Conservation (phyloP, 2,329 filamentous ascomycete genomes). For the Dothideomycetidae sp. region DNA sequence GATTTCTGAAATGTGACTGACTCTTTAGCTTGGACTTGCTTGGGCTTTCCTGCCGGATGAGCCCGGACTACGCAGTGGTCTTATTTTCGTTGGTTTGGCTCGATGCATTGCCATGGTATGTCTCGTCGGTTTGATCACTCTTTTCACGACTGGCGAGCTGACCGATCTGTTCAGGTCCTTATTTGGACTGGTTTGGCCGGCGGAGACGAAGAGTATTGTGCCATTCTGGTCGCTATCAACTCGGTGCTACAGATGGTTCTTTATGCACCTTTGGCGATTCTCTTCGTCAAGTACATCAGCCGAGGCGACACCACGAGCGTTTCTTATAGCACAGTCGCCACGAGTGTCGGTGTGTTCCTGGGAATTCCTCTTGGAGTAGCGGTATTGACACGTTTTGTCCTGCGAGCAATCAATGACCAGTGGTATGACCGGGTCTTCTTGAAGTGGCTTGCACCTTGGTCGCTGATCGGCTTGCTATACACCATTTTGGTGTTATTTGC, state of each 20-base stretch:
- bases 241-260: slow-evolving; percentile 35
- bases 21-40: slow-evolving; percentile 37
- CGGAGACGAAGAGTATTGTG: slow-evolving; percentile 70
- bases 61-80: slow-evolving; percentile 39
- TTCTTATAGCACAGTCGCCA: slow-evolving; percentile 55
- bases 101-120: slow-evolving; percentile 77
- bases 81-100: slow-evolving; percentile 71
- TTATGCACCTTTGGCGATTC: slow-evolving; percentile 33
- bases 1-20: background rate
- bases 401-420: slow-evolving; percentile 42
- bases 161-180: slow-evolving; percentile 39
- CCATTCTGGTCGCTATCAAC: slow-evolving; percentile 39
- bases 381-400: slow-evolving; percentile 53
- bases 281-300: slow-evolving; percentile 53
- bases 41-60: slow-evolving; percentile 46
- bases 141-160: too few species aligned
- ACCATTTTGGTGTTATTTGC: slow-evolving; percentile 79
- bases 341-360: slow-evolving; percentile 70
- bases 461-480: slow-evolving; percentile 69
- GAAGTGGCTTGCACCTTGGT: slow-evolving; percentile 56
- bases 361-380: slow-evolving; percentile 69
- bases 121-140: too few species aligned
- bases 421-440: slow-evolving; percentile 60
- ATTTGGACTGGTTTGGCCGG: slow-evolving; percentile 69
- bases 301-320: slow-evolving; percentile 27